Evolutionary conservation across 75 land plant genomes (phyloP), one percentile per base, ranked within the genome.

Genomic region (Cunninghamia lanceolata): DNA sequence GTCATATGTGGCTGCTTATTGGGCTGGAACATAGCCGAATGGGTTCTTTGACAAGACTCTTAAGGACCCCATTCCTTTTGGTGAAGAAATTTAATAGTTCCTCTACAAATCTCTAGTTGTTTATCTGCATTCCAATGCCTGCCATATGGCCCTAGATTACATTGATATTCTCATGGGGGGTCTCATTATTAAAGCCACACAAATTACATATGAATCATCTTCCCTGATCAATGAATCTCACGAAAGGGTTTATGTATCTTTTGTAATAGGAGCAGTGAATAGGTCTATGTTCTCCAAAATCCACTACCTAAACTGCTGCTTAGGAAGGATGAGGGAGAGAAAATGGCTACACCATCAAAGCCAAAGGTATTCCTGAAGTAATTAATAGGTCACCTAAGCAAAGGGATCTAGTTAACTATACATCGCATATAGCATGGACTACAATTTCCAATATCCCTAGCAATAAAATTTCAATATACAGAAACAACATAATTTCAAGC

Each of bases 261-360:
- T 98, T 98, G 89, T 98, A 98, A 16, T 94, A 94, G 86, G 94
- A 89, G 86, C 99, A 98, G 34, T 98, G 94, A 84, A 98, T 87
- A 45, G 99, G 99, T 36, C 99, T 98, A 91, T 92, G 90, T 87
- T 98, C 99, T 47, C 98, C 98, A 92, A 98, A 98, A 89, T 98
- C 99, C 14, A 98, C 98, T 73, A 96, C 88, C 99, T 96, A 96
- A 47, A 98, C 93, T 42, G 95, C 95, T 79, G 96, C 99, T 89
- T 98, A 98, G 56, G 93, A 89, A 52, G 96, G 98, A 88, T 98
- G 95, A 68, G 96, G 98, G 71, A 98, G 94, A 59, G 99, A 96
- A 47, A 98, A 89, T 47, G 99, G 99, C 76, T 98, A 98, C 53
- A 96, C 95, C 92, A 98, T 87, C 81, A 98, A 86, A 75, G 96